A percentile compares a stretch with the other conserved stretches of the same genome.
These are phyloP conservation scores for Apophysomyces variabilis DNA, from an alignment of 371 early-diverging fungal species.

Conservation along the genomic window DNA sequence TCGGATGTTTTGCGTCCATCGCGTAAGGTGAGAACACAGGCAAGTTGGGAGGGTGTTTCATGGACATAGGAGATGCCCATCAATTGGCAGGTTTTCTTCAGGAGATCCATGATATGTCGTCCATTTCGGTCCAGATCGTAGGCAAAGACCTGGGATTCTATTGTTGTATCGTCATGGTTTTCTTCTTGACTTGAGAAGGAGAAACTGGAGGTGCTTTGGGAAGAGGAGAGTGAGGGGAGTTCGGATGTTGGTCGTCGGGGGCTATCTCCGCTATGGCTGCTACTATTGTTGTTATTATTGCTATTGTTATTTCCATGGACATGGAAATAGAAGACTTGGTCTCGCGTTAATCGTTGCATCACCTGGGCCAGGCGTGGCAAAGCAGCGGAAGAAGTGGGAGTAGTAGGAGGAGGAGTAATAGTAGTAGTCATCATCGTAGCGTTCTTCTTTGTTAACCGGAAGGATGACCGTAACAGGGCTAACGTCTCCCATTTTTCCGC, in stretches of 20 bases:
- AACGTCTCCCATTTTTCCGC: slow-evolving; percentile 39
- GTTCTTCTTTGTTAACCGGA: slow-evolving; percentile 21
- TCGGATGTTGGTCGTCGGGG: slow-evolving; percentile 14
- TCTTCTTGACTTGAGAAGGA: slow-evolving; percentile 21
- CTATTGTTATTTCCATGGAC: background rate
- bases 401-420: no score
- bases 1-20: slow-evolving; percentile 20
- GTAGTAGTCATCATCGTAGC: background rate
- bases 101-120: slow-evolving; percentile 25
- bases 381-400: background rate
- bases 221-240: slow-evolving; percentile 37
- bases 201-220: slow-evolving; percentile 31
- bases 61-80: slow-evolving; percentile 49
- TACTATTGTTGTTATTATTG: background rate
- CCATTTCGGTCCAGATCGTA: slow-evolving; percentile 1
- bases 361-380: slow-evolving; percentile 18
- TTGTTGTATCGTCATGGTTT: background rate
- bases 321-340: slow-evolving; percentile 47
- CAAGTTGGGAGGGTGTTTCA: slow-evolving; percentile 24
- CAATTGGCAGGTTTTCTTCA: slow-evolving; percentile 42
- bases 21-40: slow-evolving; percentile 43
- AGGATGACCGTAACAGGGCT: slow-evolving; percentile 21
- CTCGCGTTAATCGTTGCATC: slow-evolving; percentile 39
- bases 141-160: slow-evolving; percentile 9
- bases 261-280: background rate